phyloP scores from a whole-genome alignment of 129 eudicot genomes.

The Pittosporum tobira region DNA sequence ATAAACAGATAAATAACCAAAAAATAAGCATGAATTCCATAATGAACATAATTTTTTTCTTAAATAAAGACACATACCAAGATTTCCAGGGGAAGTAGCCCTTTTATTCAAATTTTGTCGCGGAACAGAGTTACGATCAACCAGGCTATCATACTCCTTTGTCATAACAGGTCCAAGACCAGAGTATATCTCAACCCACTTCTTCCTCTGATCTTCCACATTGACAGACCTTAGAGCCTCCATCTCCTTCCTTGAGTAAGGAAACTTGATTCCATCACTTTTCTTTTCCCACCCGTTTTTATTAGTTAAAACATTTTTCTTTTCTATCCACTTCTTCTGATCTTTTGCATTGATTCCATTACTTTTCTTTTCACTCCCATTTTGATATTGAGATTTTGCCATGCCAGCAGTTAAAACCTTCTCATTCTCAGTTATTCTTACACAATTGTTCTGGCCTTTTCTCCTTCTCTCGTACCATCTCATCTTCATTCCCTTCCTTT shows the following conservation, averaged over 20 bases:
- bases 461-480: conserved; percentile 20
- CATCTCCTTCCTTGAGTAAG: conserved; percentile 43
- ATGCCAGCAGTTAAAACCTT: neutral
- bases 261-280: conserved; percentile 7
- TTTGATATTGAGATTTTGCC: conserved; percentile 9
- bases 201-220: conserved; percentile 52
- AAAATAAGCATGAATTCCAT: no score
- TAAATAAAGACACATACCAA: conserved; percentile 16
- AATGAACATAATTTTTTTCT: neutral
- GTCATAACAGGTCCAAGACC: conserved; percentile 39
- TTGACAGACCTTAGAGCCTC: conserved; percentile 48
- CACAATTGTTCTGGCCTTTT: conserved; percentile 19
- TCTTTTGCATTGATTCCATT: neutral
- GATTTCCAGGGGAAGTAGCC: neutral
- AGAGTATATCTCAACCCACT: conserved; percentile 60
- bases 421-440: neutral
- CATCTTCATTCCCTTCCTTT: conserved; percentile 25
- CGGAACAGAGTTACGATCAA: conserved; percentile 22
- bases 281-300: conserved; percentile 24
- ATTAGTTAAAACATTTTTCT: no score
- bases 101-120: conserved; percentile 14
- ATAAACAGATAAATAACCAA: neutral
- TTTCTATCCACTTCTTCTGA: conserved; percentile 10
- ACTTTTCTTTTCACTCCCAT: conserved; percentile 27
- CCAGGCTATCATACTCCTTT: conserved; percentile 54